Conservation (phyloP, 306 rosid genomes). For the Notholithocarpus densiflorus region DNA sequence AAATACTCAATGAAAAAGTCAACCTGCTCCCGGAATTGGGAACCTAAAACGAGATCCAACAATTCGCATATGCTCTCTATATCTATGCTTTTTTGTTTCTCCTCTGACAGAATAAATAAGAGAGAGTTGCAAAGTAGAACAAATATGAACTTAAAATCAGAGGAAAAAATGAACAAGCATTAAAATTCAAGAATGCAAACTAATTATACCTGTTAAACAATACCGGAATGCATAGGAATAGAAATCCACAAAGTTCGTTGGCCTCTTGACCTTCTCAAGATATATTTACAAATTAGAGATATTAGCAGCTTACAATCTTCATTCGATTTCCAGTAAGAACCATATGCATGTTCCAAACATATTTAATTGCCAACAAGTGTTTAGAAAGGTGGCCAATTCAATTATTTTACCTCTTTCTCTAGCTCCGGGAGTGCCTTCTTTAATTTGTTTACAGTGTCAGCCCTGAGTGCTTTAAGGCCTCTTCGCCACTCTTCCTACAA, state of each 20-base stretch:
- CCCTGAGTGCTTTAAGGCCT: slow-evolving; percentile 89
- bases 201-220: slow-evolving; percentile 79
- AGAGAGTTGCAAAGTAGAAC: slow-evolving; percentile 14
- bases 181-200: background rate
- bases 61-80: slow-evolving; percentile 91
- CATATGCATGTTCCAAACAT: background rate
- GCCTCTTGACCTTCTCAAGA: slow-evolving; percentile 70
- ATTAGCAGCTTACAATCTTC: slow-evolving; percentile 21
- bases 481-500: slow-evolving; percentile 93
- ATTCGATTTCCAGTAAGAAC: slow-evolving; percentile 8
- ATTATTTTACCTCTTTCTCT: slow-evolving; percentile 79
- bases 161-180: background rate
- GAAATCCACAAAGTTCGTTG: slow-evolving; percentile 81
- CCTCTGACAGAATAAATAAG: slow-evolving; percentile 56
- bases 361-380: background rate
- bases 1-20: slow-evolving; percentile 71
- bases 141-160: slow-evolving; percentile 1
- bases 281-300: slow-evolving; percentile 21
- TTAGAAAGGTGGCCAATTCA: slow-evolving; percentile 2
- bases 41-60: slow-evolving; percentile 80
- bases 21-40: slow-evolving; percentile 71
- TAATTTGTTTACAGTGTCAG: slow-evolving; percentile 73
- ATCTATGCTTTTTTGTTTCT: slow-evolving; percentile 98
- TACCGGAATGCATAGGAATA: slow-evolving; percentile 88
- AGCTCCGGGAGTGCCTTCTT: slow-evolving; percentile 91